phyloP scores from a whole-genome alignment of 2,329 filamentous ascomycete species.

The Diplodia seriata region DNA sequence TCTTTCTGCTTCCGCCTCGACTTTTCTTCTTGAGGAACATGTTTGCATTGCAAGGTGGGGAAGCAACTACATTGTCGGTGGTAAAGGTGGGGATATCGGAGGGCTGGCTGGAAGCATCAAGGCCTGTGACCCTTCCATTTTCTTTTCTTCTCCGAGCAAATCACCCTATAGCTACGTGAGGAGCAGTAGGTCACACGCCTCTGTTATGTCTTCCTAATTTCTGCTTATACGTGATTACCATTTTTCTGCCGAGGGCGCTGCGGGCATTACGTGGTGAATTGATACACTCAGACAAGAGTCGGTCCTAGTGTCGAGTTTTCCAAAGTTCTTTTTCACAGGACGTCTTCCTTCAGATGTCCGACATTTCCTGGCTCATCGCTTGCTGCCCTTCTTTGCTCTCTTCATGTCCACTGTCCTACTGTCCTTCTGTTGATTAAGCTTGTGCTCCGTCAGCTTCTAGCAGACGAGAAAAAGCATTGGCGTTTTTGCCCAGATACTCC shows the following conservation, averaged over 20 bases:
- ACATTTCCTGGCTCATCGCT: too few relatives aligned
- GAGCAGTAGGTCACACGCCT: neutral
- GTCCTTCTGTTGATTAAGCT: too few relatives aligned
- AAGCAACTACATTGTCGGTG: slow-evolving; percentile 9
- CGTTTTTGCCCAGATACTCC: too few relatives aligned
- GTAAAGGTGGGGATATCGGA: neutral
- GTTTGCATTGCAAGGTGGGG: slow-evolving; percentile 16
- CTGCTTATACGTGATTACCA: neutral
- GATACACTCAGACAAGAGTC: slow-evolving; percentile 3
- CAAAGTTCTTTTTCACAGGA: neutral
- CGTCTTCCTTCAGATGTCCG: neutral
- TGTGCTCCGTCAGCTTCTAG: neutral
- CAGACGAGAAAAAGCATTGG: neutral
- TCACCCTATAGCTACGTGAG: slow-evolving; percentile 13
- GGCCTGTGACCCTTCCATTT: neutral
- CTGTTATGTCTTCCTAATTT: slow-evolving; percentile 14
- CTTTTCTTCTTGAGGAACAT: neutral
- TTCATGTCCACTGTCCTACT: too few relatives aligned
- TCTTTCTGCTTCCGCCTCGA: neutral
- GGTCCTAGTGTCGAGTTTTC: neutral
- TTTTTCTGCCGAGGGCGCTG: neutral
- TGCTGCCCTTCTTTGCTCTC: too few relatives aligned
- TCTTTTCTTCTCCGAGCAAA: neutral
- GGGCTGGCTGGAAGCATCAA: slow-evolving; percentile 11
- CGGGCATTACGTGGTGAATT: slow-evolving; percentile 1